These are phyloP conservation scores for Colletotrichum caudatum DNA, from an alignment of 2,329 filamentous ascomycete genomes.

Conservation along the genomic window DNA sequence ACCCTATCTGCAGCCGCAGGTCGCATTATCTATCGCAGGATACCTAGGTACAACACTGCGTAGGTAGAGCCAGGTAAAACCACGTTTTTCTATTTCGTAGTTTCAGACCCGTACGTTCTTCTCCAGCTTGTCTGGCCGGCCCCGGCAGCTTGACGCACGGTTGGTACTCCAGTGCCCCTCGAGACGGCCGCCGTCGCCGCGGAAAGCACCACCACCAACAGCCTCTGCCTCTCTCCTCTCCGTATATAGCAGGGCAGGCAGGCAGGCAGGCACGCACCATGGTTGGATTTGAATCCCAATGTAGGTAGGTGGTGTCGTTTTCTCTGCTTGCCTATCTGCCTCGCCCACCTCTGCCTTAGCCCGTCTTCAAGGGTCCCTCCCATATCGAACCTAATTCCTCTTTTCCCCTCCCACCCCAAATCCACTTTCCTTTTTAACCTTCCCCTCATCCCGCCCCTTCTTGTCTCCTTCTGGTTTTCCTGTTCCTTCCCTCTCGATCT, in stretches of 20 bases:
- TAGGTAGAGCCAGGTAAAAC: constrained; percentile 13
- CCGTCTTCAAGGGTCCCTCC: constrained; percentile 32
- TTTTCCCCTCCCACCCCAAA: constrained; percentile 14
- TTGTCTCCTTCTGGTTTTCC: neutral
- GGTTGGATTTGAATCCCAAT: constrained; percentile 2
- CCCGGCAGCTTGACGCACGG: constrained; percentile 23
- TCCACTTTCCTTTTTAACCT: constrained; percentile 25
- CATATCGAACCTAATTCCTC: constrained; percentile 39
- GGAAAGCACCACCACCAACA: constrained; percentile 19
- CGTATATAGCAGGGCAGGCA: neutral
- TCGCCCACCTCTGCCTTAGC: constrained; percentile 22
- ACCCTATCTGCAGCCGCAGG: constrained; percentile 36
- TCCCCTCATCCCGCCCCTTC: constrained; percentile 20
- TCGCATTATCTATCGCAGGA: constrained; percentile 4
- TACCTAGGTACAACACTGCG: too few relatives aligned
- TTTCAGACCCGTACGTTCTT: neutral
- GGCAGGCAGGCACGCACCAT: too few relatives aligned
- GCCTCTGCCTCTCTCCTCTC: too few relatives aligned
- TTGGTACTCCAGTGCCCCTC: constrained; percentile 26
- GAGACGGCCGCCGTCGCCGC: constrained; percentile 27
- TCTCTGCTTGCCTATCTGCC: constrained; percentile 6
- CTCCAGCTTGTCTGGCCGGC: constrained; percentile 5
- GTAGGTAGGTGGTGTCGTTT: neutral
- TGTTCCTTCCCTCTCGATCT: neutral
- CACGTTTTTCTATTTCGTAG: constrained; percentile 11